Percentiles rank a stretch among this genome's conserved stretches.
phyloP scores from a whole-genome alignment of 2,329 filamentous ascomycete genomes.

The Botrytis paeoniae region DNA sequence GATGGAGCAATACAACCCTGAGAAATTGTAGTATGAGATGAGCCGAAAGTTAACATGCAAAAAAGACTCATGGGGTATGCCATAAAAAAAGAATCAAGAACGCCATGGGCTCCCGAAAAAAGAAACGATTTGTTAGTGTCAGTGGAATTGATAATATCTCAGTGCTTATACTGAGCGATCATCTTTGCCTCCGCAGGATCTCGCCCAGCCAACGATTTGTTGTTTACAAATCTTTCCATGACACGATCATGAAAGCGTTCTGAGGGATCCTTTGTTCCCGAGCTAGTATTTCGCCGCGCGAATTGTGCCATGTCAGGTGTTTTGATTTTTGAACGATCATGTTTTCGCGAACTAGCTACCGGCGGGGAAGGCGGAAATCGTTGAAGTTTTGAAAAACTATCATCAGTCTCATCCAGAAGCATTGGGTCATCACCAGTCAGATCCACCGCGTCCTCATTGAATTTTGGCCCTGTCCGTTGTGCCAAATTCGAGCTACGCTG shows the following conservation, averaged over 20 bases:
- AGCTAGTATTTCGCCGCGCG: not conserved
- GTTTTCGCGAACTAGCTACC: not conserved
- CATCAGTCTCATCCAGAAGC: not conserved
- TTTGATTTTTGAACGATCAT: not conserved
- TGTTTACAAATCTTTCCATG: not conserved
- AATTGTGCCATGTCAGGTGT: not conserved
- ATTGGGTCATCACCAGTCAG: constrained; percentile 14
- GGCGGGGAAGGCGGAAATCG: not conserved
- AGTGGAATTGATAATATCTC: not conserved
- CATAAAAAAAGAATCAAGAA: not conserved
- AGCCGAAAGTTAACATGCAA: not conserved
- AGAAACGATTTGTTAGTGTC: not conserved
- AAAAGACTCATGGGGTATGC: constrained; percentile 12
- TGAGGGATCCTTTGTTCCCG: not conserved
- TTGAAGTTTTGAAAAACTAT: not conserved
- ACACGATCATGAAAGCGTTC: not conserved
- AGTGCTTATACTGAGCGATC: constrained; percentile 1
- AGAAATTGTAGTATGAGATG: not conserved
- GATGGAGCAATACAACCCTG: not conserved
- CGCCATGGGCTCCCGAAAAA: not conserved
- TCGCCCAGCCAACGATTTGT: not conserved
- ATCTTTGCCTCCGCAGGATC: not conserved
- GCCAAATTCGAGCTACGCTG: not conserved
- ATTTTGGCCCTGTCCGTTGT: not conserved
- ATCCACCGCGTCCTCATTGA: not conserved